Conservation (phyloP, 352 stramenopile genomes). For the Vaucheria bursata region DNA sequence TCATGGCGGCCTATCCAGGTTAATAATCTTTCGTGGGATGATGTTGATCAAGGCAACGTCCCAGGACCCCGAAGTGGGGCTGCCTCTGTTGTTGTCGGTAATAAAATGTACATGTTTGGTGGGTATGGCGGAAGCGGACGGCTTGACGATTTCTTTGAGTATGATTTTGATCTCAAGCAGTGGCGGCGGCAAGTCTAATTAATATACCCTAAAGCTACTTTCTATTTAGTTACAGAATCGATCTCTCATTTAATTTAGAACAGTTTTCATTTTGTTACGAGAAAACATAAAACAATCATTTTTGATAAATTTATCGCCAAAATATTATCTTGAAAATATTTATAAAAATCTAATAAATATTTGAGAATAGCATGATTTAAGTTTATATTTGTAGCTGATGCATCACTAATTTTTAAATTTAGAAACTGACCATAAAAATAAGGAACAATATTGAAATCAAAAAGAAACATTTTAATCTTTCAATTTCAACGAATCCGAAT, state of each 20-base stretch:
- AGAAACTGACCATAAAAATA: no score
- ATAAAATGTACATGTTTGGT: slow-evolving; percentile 49
- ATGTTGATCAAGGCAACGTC: background rate
- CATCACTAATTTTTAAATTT: no score
- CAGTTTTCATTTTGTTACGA: background rate
- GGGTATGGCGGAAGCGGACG: slow-evolving; percentile 47
- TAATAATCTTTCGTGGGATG: background rate
- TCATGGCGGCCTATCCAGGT: slow-evolving; percentile 3
- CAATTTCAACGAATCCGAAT: no score
- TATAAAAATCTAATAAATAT: no score
- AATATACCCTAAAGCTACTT: background rate
- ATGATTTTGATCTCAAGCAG: slow-evolving; percentile 31
- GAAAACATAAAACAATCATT: background rate
- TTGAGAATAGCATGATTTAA: no score
- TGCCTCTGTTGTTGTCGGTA: slow-evolving; percentile 38
- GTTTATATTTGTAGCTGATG: no score
- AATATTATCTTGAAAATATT: no score
- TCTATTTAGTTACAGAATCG: background rate
- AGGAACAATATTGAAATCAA: no score
- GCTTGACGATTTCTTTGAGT: slow-evolving; percentile 50
- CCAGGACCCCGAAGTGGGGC: slow-evolving; percentile 34
- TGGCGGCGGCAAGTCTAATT: background rate
- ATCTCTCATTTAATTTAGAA: background rate
- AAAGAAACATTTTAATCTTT: no score
- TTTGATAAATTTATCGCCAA: background rate